Percentiles rank a stretch among this genome's conserved stretches.
These are phyloP conservation scores for Trichoderma guizhouense DNA, from an alignment of 2,329 filamentous ascomycete genomes.

Conservation along the genomic window DNA sequence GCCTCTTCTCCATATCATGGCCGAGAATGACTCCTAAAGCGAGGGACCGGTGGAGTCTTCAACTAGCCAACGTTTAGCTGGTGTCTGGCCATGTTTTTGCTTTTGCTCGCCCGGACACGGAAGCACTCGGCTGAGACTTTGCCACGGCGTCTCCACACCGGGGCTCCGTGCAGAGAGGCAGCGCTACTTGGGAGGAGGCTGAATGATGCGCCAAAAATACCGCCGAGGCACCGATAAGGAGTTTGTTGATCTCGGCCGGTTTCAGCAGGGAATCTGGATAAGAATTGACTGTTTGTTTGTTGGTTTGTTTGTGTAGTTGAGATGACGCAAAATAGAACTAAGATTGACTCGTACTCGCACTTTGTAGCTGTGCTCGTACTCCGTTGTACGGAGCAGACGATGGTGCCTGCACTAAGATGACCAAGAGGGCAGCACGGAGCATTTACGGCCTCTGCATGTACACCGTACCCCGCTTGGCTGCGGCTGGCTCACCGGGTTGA, in stretches of 20 bases:
- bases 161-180: background rate
- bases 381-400: background rate
- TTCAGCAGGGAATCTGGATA: background rate
- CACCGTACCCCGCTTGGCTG: slow-evolving; percentile 26
- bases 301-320: background rate
- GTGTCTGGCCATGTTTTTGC: background rate
- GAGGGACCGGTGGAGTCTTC: background rate
- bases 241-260: background rate
- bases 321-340: background rate
- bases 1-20: background rate
- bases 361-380: background rate
- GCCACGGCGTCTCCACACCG: slow-evolving; percentile 7
- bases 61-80: background rate
- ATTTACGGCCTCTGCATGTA: slow-evolving; percentile 16
- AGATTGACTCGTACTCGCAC: background rate
- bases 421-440: background rate
- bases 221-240: background rate
- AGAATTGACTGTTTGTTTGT: background rate
- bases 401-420: background rate
- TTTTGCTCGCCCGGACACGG: background rate
- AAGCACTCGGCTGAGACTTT: slow-evolving; percentile 1
- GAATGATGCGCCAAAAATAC: background rate
- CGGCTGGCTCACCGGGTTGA: slow-evolving; percentile 16
- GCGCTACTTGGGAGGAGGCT: background rate
- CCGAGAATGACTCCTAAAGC: background rate